Base-by-base conservation (phyloP, 768 basidiomycete species). In the Fistulinella prunicolor region DNA sequence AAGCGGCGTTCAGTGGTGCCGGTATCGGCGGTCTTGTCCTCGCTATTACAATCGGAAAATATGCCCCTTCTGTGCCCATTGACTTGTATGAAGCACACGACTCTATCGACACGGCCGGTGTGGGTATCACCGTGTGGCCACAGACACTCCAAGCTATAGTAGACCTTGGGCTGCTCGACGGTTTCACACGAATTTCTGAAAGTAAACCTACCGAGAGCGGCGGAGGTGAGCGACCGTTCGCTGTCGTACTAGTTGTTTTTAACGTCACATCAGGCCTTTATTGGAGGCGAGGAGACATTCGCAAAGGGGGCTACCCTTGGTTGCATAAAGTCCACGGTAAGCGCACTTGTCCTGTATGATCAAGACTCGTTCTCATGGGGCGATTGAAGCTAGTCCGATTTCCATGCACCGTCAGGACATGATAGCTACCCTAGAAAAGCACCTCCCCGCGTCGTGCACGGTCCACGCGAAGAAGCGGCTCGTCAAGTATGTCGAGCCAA, bases 41-140 rank as follows among this genome's bases (percentile, higher is more conserved):
- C 14, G 72, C 76, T 0, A 63, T 64, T 17, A 63, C 69, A 9
- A 63, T 74, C n/a, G 67, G 63, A 30, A 59, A 60, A 43, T 66
- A 64, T 44, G 52, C 70, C 54, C 42, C 53, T 16, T 48, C 49
- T 1, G 57, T 76, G 17, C 62, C 70, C 46, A 64, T 75, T 13
- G 64, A 74, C 47, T 50, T 80, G 4, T 80, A 79, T 50, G 79
- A 80, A 62, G 69, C 75, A 3, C 72, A 68, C 17, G 54, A 69
- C 2, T 67, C 69, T 22, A 65, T 76, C 22, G 67, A 68, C 9
- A 67, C 68, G 9, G 54, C 66, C 12, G 76, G 75, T 6, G 71
- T 70, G 6, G 74, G 78, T 60, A 37, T 77, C 64, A 37, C 72
- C 61, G 64, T 79, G 6, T 77, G 76, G 78, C 58, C 59, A 9